A percentile compares a stretch with the other conserved stretches of the same genome.
These are phyloP conservation scores for Ascochyta fabae DNA, from an alignment of 2,329 filamentous ascomycete species.

Conservation along the genomic window DNA sequence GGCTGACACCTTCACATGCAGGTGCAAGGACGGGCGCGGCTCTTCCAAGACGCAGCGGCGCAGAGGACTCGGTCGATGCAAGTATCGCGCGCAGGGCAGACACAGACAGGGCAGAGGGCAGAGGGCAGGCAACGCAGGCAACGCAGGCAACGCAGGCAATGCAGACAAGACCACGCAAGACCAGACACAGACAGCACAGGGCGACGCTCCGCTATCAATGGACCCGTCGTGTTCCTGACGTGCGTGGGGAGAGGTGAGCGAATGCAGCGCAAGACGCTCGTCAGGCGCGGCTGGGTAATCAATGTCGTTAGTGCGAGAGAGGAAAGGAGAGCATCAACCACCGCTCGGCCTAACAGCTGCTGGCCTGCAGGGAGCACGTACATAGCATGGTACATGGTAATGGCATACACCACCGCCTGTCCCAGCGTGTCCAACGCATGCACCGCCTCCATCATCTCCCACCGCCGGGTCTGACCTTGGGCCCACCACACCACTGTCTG, in stretches of 20 bases:
- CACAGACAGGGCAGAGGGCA: too few relatives aligned
- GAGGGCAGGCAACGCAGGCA: too few relatives aligned
- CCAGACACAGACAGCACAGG: constrained; percentile 1
- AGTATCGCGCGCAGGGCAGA: too few relatives aligned
- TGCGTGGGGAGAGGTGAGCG: constrained; percentile 35
- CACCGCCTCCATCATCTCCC: constrained; percentile 5
- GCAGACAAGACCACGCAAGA: not conserved
- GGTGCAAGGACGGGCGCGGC: constrained; percentile 1
- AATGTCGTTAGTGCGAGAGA: constrained; percentile 6
- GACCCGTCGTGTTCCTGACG: constrained; percentile 30
- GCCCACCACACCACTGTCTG: not conserved
- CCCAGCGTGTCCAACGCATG: constrained; percentile 1
- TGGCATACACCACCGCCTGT: constrained; percentile 5
- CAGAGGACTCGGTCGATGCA: not conserved
- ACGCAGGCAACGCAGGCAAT: too few relatives aligned
- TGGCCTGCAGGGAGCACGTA: not conserved
- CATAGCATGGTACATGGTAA: not conserved
- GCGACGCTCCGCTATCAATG: constrained; percentile 15
- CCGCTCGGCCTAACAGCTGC: constrained; percentile 19
- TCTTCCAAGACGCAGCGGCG: not conserved
- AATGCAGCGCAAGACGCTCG: constrained; percentile 20
- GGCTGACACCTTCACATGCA: constrained; percentile 26
- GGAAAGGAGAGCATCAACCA: constrained; percentile 22
- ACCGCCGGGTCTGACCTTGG: constrained; percentile 13
- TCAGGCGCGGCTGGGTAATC: constrained; percentile 37